phyloP scores from a whole-genome alignment of 352 stramenopile species.

The Phytophthora citricola region DNA sequence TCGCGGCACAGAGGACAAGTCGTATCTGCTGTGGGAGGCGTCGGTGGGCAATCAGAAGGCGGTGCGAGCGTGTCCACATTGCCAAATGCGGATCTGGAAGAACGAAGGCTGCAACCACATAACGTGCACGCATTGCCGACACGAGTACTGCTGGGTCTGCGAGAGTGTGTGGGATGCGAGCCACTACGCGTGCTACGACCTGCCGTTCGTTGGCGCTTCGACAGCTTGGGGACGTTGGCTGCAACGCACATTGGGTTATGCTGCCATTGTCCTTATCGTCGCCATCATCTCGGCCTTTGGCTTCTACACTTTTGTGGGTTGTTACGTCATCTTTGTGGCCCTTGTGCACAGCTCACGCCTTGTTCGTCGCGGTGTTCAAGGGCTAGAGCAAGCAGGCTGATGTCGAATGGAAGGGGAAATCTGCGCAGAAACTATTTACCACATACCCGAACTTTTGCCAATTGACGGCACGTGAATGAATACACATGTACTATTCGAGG shows the following conservation, averaged over 20 bases:
- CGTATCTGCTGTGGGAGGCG: conserved; percentile 64
- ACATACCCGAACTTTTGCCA: conserved; percentile 7
- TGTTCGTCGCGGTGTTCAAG: conserved; percentile 6
- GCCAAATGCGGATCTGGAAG: conserved; percentile 81
- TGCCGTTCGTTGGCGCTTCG: conserved; percentile 51
- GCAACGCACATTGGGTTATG: conserved; percentile 56
- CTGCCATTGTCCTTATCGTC: conserved; percentile 57
- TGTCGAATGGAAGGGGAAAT: no score
- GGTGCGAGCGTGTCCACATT: conserved; percentile 66
- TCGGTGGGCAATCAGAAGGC: conserved; percentile 59
- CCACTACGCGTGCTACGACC: conserved; percentile 77
- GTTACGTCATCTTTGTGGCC: conserved; percentile 43
- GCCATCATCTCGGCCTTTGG: conserved; percentile 61
- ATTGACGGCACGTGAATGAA: background rate
- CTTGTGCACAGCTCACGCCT: conserved; percentile 31
- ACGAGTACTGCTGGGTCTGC: conserved; percentile 80
- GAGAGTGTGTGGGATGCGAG: conserved; percentile 59
- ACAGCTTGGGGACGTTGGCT: conserved; percentile 41
- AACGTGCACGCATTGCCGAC: conserved; percentile 67
- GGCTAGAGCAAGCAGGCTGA: conserved; percentile 1
- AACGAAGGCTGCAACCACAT: conserved; percentile 80
- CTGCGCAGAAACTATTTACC: conserved; percentile 14
- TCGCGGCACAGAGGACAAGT: conserved; percentile 50
- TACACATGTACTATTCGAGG: conserved; percentile 11
- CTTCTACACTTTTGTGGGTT: conserved; percentile 58